Conservation (phyloP, 2,329 filamentous ascomycete genomes). For the Aspergillus ochraceus region DNA sequence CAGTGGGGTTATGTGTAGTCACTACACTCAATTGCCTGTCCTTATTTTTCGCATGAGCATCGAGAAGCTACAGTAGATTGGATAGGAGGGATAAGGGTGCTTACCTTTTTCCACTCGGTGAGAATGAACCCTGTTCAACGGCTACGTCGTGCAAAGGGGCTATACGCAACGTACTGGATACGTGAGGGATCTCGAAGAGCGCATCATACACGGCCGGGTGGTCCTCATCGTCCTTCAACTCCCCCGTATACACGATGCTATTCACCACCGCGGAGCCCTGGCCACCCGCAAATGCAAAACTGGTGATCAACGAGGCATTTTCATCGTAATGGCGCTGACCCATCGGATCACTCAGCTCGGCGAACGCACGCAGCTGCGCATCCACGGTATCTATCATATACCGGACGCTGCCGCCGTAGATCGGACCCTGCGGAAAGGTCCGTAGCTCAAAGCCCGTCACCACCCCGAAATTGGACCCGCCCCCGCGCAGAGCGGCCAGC, state of each 20-base stretch:
- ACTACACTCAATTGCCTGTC: not conserved
- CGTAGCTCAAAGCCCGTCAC: conserved; percentile 27
- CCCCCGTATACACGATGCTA: not conserved
- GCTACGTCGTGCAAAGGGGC: not conserved
- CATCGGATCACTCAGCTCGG: not conserved
- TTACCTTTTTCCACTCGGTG: not conserved
- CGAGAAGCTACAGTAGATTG: too few relatives aligned
- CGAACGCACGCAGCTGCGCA: not conserved
- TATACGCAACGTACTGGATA: not conserved
- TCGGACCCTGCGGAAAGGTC: conserved; percentile 6
- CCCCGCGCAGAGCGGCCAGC: conserved; percentile 30
- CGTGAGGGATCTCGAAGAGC: not conserved
- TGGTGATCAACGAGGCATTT: not conserved
- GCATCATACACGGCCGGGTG: not conserved
- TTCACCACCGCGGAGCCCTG: not conserved
- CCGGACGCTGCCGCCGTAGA: not conserved
- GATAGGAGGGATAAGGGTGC: too few relatives aligned
- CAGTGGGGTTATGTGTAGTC: not conserved
- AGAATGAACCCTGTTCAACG: not conserved
- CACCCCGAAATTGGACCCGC: conserved; percentile 32
- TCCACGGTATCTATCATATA: not conserved
- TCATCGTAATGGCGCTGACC: not conserved
- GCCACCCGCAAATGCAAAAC: not conserved
- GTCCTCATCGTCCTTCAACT: not conserved
- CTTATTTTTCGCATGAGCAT: not conserved